Base-by-base conservation (phyloP, 2,329 filamentous ascomycete genomes). In the Aspergillus fischeri region DNA sequence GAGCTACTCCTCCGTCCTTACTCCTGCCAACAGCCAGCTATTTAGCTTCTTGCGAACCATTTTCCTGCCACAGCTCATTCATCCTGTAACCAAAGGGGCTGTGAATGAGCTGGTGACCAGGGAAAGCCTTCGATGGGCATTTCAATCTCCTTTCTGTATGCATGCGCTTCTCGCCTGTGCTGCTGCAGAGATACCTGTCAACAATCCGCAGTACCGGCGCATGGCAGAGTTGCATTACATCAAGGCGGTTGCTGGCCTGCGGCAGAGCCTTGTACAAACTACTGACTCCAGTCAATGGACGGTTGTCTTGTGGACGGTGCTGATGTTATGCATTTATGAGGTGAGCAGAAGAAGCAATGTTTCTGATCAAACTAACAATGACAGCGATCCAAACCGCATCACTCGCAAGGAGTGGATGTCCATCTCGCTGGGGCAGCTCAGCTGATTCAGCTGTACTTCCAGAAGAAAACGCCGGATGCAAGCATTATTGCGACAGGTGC, bases 261-360 rank as follows among this genome's bases (percentile, higher is more conserved):
- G 63, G 4, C 47, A 32, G 2, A 41, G 29, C 2, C 41, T 66
- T 1, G 41, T 52, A 14, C 49, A 35, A 14, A 14, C 17, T 0
- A 14, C 47, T 14, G 11, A 50, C 1, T n/a, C 49, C 21, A 20
- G 4, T 3, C 20, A 42, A 2, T 58, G 57, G 49, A 51, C 63
- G 3, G 62, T 60, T 3, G 54, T 59, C 0, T 53, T 64, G 35
- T 55, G 59, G 6, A 65, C 64, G 11, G 56, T 63, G 1, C 52
- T 67, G 20, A 58, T 64, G 32, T 50, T 66, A 14, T 67, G 64
- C n/a, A 67, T 68, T 2, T 68, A 66, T 27, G 66, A 68, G 57
- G 66, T 65, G 42, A 49, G 56, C 20, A 2, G 25, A 24, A n/a
- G 5, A 11, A 32, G 21, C 28, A 17, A 4, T 28, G 2, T 21